Evolutionary conservation across 441 rosid genomes (phyloP).

Genomic region (Adansonia grandidieri): DNA sequence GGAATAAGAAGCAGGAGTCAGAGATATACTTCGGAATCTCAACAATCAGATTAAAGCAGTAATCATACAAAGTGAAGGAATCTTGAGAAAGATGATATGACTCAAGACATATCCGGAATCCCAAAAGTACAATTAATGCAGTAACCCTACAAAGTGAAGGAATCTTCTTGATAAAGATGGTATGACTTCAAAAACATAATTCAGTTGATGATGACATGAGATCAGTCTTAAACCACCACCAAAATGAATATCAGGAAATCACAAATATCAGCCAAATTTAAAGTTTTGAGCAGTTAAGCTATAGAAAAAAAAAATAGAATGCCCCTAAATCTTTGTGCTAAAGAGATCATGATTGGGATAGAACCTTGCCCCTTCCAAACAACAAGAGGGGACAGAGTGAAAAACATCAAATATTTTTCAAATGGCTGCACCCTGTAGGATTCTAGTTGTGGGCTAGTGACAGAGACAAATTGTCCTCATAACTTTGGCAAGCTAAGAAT

Average conservation of each 20-base stretch:
- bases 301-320: background rate
- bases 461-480: background rate
- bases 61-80: slow-evolving; percentile 2
- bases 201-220: slow-evolving; percentile 5
- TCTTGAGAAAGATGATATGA: slow-evolving; percentile 8
- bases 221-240: background rate
- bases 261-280: background rate
- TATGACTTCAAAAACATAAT: slow-evolving; percentile 3
- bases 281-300: background rate
- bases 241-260: background rate
- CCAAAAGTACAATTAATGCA: background rate
- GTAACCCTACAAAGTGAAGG: background rate
- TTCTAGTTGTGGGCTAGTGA: background rate
- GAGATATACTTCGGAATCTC: background rate
- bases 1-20: slow-evolving; percentile 6
- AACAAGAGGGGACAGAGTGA: background rate
- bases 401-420: background rate
- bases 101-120: background rate
- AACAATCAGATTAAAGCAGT: background rate
- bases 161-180: background rate
- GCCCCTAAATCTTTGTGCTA: background rate
- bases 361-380: background rate
- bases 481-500: slow-evolving; percentile 4
- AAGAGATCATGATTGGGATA: background rate
- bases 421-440: background rate